Evolutionary conservation across 306 rosid species (phyloP), one percentile per base, ranked within the genome.

Genomic region (Cicer judaicum): DNA sequence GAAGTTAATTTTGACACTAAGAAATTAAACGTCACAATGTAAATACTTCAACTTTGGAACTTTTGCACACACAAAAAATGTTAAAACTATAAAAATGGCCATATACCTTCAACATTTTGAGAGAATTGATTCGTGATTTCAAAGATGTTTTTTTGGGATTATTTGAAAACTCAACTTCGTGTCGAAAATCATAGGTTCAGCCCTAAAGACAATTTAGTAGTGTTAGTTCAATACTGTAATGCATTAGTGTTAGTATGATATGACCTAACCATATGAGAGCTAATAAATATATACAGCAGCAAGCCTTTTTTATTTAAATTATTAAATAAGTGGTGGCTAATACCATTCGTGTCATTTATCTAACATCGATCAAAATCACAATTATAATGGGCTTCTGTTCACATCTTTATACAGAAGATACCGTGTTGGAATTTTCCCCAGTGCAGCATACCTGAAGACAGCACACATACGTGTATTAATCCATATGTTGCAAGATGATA

Each of bases 361-460:
- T 50, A 41, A 77, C 36, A 5, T 50, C 66, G 16, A 75, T 44
- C 82, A 63, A 52, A 79, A 65, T 75, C 29, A 68, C 18, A 72
- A 50, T 72, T 80, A 85, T 69, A 90, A 78, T 2, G 96, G 96
- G 82, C 86, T 82, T 80, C 97, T 83, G 72, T 94, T 94, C 15
- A 78, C 91, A 39, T 94, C 96, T 86, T 94, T 94, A 92, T 94
- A 94, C 75, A 94, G 84, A 52, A 94, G 83, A 86, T 94, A 92
- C n/a, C 99, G 90, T 1, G 92, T 66, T 70, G 87, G 85, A 29
- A 87, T 86, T 85, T 90, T 89, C 47, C 99, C 99, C 40, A 94
- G 84, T 18, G 97, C 97, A 40, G 90, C 99, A 80, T 94, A 94
- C 97, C 99, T 94, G 91, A 79, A 73, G 76, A 75, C 48, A 63